These are phyloP conservation scores for Stachybotrys echinatus DNA, from an alignment of 2,329 filamentous ascomycete species.

Conservation along the genomic window DNA sequence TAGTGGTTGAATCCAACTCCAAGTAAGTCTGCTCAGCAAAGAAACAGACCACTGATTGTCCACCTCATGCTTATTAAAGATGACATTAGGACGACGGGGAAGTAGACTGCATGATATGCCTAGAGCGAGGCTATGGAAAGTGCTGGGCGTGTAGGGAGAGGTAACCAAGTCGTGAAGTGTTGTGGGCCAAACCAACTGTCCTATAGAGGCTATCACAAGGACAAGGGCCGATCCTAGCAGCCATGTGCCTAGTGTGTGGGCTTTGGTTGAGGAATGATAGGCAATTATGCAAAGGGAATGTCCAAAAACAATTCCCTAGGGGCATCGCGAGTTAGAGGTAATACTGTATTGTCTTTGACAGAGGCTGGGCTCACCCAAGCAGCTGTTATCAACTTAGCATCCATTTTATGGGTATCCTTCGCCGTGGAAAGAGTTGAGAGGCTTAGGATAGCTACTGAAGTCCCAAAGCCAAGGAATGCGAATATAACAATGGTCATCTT, in stretches of 20 bases:
- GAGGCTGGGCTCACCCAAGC: background rate
- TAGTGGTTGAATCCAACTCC: slow-evolving; percentile 55
- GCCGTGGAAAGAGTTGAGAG: background rate
- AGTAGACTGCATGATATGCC: background rate
- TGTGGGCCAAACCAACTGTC: background rate
- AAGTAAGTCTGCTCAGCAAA: slow-evolving; percentile 57
- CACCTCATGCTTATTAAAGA: background rate
- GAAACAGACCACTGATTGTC: slow-evolving; percentile 40
- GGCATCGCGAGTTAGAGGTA: background rate
- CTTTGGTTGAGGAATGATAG: background rate
- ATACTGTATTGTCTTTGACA: background rate
- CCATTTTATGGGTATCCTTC: background rate
- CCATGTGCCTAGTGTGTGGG: background rate
- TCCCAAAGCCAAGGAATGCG: background rate
- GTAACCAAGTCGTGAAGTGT: background rate
- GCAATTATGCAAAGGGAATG: background rate
- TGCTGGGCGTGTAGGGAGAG: background rate
- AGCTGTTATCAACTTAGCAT: background rate
- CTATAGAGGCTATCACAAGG: background rate
- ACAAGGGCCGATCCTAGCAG: background rate
- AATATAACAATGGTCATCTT: background rate
- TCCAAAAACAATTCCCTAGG: background rate
- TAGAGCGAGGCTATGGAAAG: background rate
- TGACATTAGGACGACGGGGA: background rate
- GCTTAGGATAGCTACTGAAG: background rate